Conservation (phyloP, 345 rosid species). For the Gossypium arboreum region DNA sequence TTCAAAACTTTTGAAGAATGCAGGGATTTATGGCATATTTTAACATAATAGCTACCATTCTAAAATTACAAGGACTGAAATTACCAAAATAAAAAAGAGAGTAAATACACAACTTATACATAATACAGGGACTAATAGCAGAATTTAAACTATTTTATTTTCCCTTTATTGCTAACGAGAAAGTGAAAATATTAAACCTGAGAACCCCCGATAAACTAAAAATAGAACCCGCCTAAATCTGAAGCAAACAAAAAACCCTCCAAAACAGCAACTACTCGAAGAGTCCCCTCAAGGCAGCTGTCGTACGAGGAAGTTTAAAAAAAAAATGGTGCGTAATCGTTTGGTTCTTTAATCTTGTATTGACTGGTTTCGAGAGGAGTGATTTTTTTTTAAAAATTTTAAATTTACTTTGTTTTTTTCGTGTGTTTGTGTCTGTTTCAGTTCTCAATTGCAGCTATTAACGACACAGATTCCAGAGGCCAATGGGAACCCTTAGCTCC, state of each 20-base stretch:
- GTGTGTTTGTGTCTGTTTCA: conserved; percentile 26
- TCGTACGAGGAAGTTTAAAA: background rate
- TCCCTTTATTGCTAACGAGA: background rate
- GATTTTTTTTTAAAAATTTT: background rate
- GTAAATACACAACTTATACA: too few species aligned
- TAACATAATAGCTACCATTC: too few species aligned
- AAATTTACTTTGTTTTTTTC: background rate
- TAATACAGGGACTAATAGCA: too few species aligned
- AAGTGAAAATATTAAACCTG: background rate
- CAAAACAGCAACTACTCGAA: background rate
- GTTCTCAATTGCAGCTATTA: conserved; percentile 95
- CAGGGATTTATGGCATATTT: too few species aligned
- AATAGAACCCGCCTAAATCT: conserved; percentile 17
- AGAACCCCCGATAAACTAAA: background rate
- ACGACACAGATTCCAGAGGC: conserved; percentile 69
- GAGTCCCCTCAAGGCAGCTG: background rate
- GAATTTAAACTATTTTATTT: background rate
- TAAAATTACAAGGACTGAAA: too few species aligned
- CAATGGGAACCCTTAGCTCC: conserved; percentile 99
- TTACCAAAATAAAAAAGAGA: too few species aligned
- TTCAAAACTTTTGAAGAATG: too few species aligned
- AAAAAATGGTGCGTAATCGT: conserved; percentile 17
- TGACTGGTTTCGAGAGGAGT: background rate
- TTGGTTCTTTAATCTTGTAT: background rate
- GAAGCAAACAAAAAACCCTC: conserved; percentile 1